Conservation (phyloP, 2,329 filamentous ascomycete species). For the Gaeumannomyces tritici region DNA sequence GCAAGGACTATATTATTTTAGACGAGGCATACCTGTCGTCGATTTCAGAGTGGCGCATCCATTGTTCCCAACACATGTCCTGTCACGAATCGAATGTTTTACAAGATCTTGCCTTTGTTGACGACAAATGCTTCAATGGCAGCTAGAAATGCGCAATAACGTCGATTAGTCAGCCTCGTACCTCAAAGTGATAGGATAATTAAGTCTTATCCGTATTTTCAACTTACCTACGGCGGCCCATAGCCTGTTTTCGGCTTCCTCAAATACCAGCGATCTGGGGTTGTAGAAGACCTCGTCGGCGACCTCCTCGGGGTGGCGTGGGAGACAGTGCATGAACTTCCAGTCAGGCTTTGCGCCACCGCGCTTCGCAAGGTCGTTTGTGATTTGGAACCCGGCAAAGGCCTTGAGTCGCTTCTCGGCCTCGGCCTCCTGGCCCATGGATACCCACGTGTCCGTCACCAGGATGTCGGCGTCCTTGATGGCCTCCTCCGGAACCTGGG, state of each 20-base stretch:
- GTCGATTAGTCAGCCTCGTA: neutral
- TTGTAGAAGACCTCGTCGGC: constrained; percentile 92
- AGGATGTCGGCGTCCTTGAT: constrained; percentile 80
- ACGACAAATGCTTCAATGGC: constrained; percentile 83
- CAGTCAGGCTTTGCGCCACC: constrained; percentile 82
- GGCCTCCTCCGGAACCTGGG: constrained; percentile 71
- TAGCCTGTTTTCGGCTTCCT: constrained; percentile 86
- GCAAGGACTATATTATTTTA: neutral
- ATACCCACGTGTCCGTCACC: constrained; percentile 96
- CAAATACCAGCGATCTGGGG: constrained; percentile 76
- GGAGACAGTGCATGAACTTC: constrained; percentile 99
- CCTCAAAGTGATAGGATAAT: neutral
- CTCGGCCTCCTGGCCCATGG: constrained; percentile 94
- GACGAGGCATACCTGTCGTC: neutral
- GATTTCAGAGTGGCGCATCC: neutral
- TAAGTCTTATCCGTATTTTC: neutral
- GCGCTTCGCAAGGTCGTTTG: constrained; percentile 68
- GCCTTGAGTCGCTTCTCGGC: constrained; percentile 64
- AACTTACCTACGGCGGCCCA: constrained; percentile 74
- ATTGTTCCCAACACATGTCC: neutral
- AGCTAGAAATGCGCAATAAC: constrained; percentile 30
- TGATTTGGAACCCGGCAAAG: constrained; percentile 89
- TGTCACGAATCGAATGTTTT: neutral
- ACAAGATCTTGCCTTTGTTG: constrained; percentile 72
- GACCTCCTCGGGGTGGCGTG: constrained; percentile 87